Base-by-base conservation (phyloP, 805 yeast genomes). In the Cyberlindnera mrakii region DNA sequence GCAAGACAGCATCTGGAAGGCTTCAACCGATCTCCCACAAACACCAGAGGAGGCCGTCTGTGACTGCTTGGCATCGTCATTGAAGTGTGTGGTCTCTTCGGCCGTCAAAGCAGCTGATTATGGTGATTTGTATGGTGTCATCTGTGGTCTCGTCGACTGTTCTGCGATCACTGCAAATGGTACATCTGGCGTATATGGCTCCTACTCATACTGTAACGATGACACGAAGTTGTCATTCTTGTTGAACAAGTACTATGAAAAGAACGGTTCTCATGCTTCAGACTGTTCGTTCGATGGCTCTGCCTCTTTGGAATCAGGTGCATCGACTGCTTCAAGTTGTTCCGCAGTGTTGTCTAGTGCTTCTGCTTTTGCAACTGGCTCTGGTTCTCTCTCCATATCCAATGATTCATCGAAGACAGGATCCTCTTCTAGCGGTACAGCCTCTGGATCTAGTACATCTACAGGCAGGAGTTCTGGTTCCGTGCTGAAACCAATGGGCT, bases 211-310 rank as follows among this genome's bases (percentile, higher is more conserved):
- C 75, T 87, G 96, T 65, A 70, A 77, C 35, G 71, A 82, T 50
- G 75, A 79, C 67, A 84, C 81, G 42, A 78, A 82, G 68, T 72
- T 86, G 54, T 76, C 82, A 43, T 85, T 64, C 65, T 63, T 84
- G 45, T 65, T 86, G 63, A 80, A 85, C 70, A 63, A 64, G 49
- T 85, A 85, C 71, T 85, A 83, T 65, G 65, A 65, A 43, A 68
- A 66, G 33, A 68, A 81, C 51, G 72, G 69, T 49, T 60, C 62
- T 40, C 49, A 53, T 39, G 43, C 62, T 2, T 63, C 75, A 40
- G 90, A 84, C 45, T 86, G 95, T 68, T 78, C 76, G 62, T 86
- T 84, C 63, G 60, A 60, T 43, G 91, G 95, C 43, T 72, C 82
- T 45, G 93, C 90, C 30, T 57, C 82, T n/a, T 44, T 77, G 42